Base-by-base conservation (phyloP, 73 alveolate species). In the Paraurostyla sp. region DNA sequence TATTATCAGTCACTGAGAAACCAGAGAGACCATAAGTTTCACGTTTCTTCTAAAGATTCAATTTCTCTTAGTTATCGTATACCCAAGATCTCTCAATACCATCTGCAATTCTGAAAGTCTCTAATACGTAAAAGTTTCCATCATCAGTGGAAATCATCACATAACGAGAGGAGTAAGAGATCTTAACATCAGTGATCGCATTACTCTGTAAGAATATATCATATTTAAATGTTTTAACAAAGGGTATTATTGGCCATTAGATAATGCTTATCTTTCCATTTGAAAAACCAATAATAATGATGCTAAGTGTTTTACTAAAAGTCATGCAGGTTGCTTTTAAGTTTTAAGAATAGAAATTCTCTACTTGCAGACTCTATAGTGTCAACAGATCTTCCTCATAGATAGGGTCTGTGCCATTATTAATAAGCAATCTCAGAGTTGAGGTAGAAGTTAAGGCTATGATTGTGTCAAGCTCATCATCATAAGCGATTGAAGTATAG, bases 11-110 rank as follows among this genome's bases (percentile, higher is more conserved):
- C 4, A 30, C 45, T 22, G 86, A 78, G 49, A 36, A 89, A 0
- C 94, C 94, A 40, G 58, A 29, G 40, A 89, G 48, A 16, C 94
- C 94, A 65, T 80, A 80, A 15, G 71, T 41, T 36, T 89, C 91
- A 33, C 94, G 38, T 27, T 81, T 58, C 84, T 89, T 89, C 35
- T 59, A 22, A 25, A 46, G 52, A 41, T 68, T 81, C 15, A 57
- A 29, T 27, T 51, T 43, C 38, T 80, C 88, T 89, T 75, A 57
- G 33, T 81, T 56, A 7, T 58, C 91, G 30, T 81, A 35, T 27
- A 50, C 33, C 91, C 91, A 81, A 0, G 91, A 11, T 45, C 62
- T 59, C 45, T 80, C 82, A 0, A 58, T 29, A n/a, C 87, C 91
- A 6, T 78, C 42, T 30, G 30, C n/a, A 13, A 71, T 36, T 15